These are phyloP conservation scores for Penicillium longicatenatum DNA, from an alignment of 495 filamentous ascomycete genomes.

Conservation along the genomic window DNA sequence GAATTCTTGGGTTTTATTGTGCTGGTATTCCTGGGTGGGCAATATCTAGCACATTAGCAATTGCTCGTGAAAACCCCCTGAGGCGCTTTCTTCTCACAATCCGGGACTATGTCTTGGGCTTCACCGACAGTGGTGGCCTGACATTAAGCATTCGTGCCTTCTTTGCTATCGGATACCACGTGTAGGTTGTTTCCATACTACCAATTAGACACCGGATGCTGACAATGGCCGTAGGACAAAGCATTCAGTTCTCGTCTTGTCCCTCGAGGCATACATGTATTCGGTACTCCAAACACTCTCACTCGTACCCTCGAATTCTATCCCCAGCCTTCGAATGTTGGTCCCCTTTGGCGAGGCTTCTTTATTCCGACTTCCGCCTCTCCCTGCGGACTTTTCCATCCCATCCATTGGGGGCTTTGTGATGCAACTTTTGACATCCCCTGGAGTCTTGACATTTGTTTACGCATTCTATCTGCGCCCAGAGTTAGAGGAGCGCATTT, in stretches of 20 bases:
- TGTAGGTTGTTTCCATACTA: constrained; percentile 26
- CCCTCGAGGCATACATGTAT: constrained; percentile 50
- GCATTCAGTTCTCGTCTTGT: constrained; percentile 39
- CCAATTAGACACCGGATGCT: constrained; percentile 8
- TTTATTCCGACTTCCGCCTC: constrained; percentile 33
- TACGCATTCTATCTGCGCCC: constrained; percentile 43
- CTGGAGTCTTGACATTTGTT: constrained; percentile 37
- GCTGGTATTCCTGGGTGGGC: constrained; percentile 50
- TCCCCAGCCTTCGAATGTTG: constrained; percentile 32
- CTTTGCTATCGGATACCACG: constrained; percentile 35
- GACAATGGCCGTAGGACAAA: constrained; percentile 32
- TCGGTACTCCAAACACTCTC: constrained; percentile 51
- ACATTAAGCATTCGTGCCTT: constrained; percentile 32
- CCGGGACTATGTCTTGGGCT: constrained; percentile 29
- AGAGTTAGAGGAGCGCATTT: constrained; percentile 45
- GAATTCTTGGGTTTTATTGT: constrained; percentile 44
- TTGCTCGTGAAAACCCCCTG: constrained; percentile 42
- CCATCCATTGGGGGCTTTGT: constrained; percentile 30
- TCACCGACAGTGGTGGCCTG: constrained; percentile 24
- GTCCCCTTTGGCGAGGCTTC: constrained; percentile 41
- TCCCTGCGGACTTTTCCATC: constrained; percentile 36
- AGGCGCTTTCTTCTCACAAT: constrained; percentile 37
- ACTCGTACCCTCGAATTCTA: constrained; percentile 38
- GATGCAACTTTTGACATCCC: constrained; percentile 33
- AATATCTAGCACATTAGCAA: constrained; percentile 40